These are phyloP conservation scores for Pharus latifolius DNA, from an alignment of 176 grass and related monocot species.

Conservation along the genomic window DNA sequence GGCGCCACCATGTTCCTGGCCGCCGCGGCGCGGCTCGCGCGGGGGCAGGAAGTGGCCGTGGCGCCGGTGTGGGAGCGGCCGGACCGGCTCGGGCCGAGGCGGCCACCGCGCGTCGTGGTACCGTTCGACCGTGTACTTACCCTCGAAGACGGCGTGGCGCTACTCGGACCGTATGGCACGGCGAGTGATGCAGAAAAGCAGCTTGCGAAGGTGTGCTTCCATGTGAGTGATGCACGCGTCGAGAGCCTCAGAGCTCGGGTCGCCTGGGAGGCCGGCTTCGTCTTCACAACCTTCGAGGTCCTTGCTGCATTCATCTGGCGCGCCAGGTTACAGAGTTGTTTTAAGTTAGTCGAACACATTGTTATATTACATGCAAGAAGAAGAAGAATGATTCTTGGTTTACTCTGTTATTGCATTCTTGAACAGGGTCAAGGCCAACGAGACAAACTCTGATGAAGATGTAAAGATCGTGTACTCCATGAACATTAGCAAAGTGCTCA, in stretches of 20 bases:
- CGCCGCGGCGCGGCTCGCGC: slow-evolving; percentile 30
- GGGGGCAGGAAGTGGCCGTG: background rate
- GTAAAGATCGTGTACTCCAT: slow-evolving; percentile 91
- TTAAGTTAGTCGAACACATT: background rate
- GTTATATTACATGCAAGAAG: background rate
- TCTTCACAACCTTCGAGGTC: slow-evolving; percentile 64
- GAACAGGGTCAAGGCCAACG: slow-evolving; percentile 38
- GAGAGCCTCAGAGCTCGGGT: slow-evolving; percentile 31
- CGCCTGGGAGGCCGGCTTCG: slow-evolving; percentile 28
- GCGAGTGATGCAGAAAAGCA: background rate
- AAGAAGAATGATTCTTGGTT: background rate
- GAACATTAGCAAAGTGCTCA: slow-evolving; percentile 62
- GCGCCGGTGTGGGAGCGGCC: slow-evolving; percentile 43
- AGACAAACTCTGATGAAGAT: slow-evolving; percentile 1
- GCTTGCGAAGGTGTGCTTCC: slow-evolving; percentile 44
- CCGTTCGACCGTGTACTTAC: slow-evolving; percentile 28
- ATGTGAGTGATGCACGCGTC: slow-evolving; percentile 48
- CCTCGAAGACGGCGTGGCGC: slow-evolving; percentile 21
- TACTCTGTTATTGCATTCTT: background rate
- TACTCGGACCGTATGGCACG: slow-evolving; percentile 11
- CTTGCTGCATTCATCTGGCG: slow-evolving; percentile 73
- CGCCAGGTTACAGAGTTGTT: slow-evolving; percentile 24
- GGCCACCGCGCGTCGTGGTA: slow-evolving; percentile 15
- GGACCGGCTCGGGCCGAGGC: slow-evolving; percentile 38
- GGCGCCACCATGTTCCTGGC: slow-evolving; percentile 54